Conservation (phyloP, 495 filamentous ascomycete species). For the Endocarpon pusillum region DNA sequence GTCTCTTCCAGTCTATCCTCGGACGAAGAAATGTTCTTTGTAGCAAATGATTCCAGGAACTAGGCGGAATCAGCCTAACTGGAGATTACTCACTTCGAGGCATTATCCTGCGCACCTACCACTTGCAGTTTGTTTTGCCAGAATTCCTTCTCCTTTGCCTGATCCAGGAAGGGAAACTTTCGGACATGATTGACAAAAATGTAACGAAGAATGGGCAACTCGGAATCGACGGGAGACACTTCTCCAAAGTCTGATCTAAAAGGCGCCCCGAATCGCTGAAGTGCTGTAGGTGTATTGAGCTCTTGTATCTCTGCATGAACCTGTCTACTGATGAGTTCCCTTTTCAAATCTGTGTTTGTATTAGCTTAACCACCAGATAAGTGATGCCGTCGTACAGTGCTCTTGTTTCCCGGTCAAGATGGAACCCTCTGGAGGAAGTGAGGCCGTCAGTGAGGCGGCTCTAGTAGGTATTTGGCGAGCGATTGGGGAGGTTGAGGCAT, state of each 20-base stretch:
- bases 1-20: conserved; percentile 93
- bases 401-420: conserved; percentile 91
- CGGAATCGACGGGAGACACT: conserved; percentile 81
- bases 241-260: conserved; percentile 87
- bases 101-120: conserved; percentile 34
- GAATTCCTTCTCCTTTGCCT: conserved; percentile 94
- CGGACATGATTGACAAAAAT: conserved; percentile 97
- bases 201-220: conserved; percentile 83
- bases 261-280: conserved; percentile 87
- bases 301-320: conserved; percentile 78
- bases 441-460: no score
- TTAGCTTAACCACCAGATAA: conserved; percentile 7
- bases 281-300: conserved; percentile 81
- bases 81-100: background rate
- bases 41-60: conserved; percentile 97
- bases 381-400: conserved; percentile 49
- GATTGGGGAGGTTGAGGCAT: no score
- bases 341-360: conserved; percentile 66
- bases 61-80: conserved; percentile 18
- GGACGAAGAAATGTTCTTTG: conserved; percentile 89
- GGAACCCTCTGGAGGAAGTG: conserved; percentile 27
- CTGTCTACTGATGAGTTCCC: conserved; percentile 82
- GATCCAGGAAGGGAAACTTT: conserved; percentile 92
- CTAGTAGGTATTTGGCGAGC: no score
- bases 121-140: conserved; percentile 98